phyloP scores from a whole-genome alignment of 2,329 filamentous ascomycete species.

The Aspergillus pseudoviridinutans region DNA sequence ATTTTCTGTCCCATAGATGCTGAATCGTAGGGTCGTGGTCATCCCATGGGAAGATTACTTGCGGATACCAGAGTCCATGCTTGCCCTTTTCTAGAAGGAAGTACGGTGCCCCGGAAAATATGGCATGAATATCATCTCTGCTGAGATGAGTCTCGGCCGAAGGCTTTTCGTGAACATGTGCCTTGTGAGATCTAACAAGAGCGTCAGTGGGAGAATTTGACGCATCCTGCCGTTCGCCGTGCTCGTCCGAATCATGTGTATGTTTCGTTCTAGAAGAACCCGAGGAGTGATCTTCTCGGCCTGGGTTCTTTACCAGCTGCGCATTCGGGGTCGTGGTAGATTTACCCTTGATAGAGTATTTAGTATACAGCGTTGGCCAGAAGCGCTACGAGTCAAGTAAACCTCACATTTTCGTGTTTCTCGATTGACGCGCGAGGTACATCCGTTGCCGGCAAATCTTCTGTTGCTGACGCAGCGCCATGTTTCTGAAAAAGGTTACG shows the following conservation, averaged over 20 bases:
- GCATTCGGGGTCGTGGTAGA: background rate
- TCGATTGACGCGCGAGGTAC: background rate
- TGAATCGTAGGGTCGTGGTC: slow-evolving; percentile 36
- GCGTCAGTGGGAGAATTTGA: background rate
- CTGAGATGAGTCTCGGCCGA: slow-evolving; percentile 17
- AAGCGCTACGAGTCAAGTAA: background rate
- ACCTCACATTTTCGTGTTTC: background rate
- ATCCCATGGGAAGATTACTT: slow-evolving; percentile 44
- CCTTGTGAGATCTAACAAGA: background rate
- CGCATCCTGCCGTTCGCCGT: background rate
- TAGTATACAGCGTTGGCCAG: background rate
- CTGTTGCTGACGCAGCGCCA: background rate
- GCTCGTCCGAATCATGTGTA: background rate
- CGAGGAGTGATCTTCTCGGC: background rate
- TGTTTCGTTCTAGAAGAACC: background rate
- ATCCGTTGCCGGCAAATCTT: background rate
- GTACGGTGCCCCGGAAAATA: slow-evolving; percentile 43
- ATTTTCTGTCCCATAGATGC: slow-evolving; percentile 38
- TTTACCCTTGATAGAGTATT: background rate
- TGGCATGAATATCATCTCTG: slow-evolving; percentile 36
- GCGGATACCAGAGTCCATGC: slow-evolving; percentile 38
- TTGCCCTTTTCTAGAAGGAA: slow-evolving; percentile 43
- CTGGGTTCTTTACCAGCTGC: background rate
- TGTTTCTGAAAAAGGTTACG: background rate
- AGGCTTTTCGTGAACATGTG: background rate